Evolutionary conservation across 2,329 filamentous ascomycete genomes (phyloP), one percentile per base, ranked within the genome.

Genomic region (Helminthosporium solani): DNA sequence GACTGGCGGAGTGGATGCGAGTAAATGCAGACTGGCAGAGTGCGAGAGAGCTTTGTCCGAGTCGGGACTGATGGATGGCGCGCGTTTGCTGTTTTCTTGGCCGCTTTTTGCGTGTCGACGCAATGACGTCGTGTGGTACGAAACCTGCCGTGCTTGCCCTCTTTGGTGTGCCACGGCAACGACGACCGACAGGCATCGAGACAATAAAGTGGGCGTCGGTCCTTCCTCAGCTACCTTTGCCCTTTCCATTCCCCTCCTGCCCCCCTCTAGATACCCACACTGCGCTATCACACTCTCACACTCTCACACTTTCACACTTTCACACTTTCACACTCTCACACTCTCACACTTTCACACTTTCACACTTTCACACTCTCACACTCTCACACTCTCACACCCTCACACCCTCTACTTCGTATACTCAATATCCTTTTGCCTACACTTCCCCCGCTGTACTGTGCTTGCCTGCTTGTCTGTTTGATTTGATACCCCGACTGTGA

Each of bases 401-500:
- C n/a, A n/a, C n/a, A n/a, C n/a, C n/a, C n/a, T n/a, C n/a, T n/a
- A n/a, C n/a, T n/a, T n/a, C n/a, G n/a, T n/a, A n/a, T n/a, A n/a
- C n/a, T n/a, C n/a, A n/a, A n/a, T n/a, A n/a, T n/a, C n/a, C n/a
- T n/a, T n/a, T n/a, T n/a, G n/a, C n/a, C n/a, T n/a, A n/a, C n/a
- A n/a, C n/a, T n/a, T n/a, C 15, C 21, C 35, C 25, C 18, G 15
- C 9, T 23, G 25, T 27, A 25, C 18, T 30, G 33, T 37, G 23
- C 36, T 33, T 14, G n/a, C 33, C n/a, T 18, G 12, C 19, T 21
- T 28, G 9, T 33, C 23, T 25, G 34, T 12, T 31, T 40, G 40
- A 42, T 40, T 50, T 43, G 47, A 50, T 50, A 50, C 47, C 47
- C 47, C 42, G 16, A 33, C 16, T 30, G 19, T 23, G 15, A 33